These are phyloP conservation scores for Hypoxylon rickii DNA, from an alignment of 495 filamentous ascomycete genomes.

Conservation along the genomic window DNA sequence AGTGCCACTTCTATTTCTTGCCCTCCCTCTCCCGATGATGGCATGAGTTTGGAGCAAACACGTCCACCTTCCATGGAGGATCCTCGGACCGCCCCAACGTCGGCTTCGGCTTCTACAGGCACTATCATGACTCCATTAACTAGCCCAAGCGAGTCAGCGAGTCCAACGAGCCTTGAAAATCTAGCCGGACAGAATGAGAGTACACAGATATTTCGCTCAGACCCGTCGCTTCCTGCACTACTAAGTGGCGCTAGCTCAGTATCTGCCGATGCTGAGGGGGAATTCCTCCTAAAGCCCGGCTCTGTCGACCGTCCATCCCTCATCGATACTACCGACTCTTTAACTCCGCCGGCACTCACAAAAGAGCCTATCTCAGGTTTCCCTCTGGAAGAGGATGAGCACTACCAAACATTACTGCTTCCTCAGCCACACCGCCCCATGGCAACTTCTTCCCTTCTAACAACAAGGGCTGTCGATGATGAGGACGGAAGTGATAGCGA, in stretches of 20 bases:
- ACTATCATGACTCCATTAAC: slow-evolving; percentile 49
- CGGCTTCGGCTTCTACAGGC: slow-evolving; percentile 52
- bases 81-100: slow-evolving; percentile 48
- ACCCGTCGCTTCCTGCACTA: slow-evolving; percentile 76
- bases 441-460: slow-evolving; percentile 33
- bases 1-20: slow-evolving; percentile 38
- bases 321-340: slow-evolving; percentile 55
- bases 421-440: slow-evolving; percentile 35
- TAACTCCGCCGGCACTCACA: slow-evolving; percentile 55
- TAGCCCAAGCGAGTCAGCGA: slow-evolving; percentile 57
- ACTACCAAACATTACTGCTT: slow-evolving; percentile 29
- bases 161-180: slow-evolving; percentile 59
- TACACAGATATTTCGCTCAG: slow-evolving; percentile 67
- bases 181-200: slow-evolving; percentile 58
- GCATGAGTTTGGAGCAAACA: slow-evolving; percentile 34
- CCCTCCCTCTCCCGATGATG: slow-evolving; percentile 59
- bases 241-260: slow-evolving; percentile 82
- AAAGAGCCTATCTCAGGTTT: slow-evolving; percentile 51
- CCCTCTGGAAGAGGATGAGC: slow-evolving; percentile 44
- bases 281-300: slow-evolving; percentile 57
- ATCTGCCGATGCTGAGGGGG: slow-evolving; percentile 62
- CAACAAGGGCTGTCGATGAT: slow-evolving; percentile 45
- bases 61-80: slow-evolving; percentile 41
- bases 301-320: slow-evolving; percentile 44
- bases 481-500: slow-evolving; percentile 62